phyloP scores from a whole-genome alignment of 140 eudicot species.

The Oenanthe javanica region DNA sequence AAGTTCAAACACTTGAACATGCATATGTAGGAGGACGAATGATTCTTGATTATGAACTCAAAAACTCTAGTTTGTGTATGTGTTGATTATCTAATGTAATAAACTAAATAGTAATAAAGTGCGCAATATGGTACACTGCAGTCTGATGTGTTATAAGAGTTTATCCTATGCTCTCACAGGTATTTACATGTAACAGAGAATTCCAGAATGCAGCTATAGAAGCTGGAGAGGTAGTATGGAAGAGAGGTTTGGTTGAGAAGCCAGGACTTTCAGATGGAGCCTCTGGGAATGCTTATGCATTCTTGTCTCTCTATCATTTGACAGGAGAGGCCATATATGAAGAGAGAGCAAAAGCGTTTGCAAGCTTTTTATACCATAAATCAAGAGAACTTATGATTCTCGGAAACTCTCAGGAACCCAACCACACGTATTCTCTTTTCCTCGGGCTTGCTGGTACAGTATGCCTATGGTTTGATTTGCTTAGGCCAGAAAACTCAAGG shows the following conservation, averaged over 20 bases:
- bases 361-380: slow-evolving; percentile 53
- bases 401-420: slow-evolving; percentile 19
- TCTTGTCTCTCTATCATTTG: slow-evolving; percentile 61
- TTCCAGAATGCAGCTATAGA: slow-evolving; percentile 81
- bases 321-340: slow-evolving; percentile 60
- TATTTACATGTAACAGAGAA: slow-evolving; percentile 52
- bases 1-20: neutral
- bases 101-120: neutral
- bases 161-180: slow-evolving; percentile 27
- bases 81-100: neutral
- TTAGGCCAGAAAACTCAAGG: slow-evolving; percentile 40
- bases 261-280: slow-evolving; percentile 74
- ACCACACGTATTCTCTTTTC: slow-evolving; percentile 46
- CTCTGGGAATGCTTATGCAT: slow-evolving; percentile 72
- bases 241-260: slow-evolving; percentile 64
- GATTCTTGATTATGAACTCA: neutral
- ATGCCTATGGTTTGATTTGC: slow-evolving; percentile 72
- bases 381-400: slow-evolving; percentile 20
- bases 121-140: neutral
- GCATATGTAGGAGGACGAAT: neutral
- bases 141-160: neutral
- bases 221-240: slow-evolving; percentile 98
- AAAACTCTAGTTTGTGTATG: neutral
- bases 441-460: slow-evolving; percentile 70
- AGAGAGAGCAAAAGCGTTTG: slow-evolving; percentile 83